Evolutionary conservation across 2,329 filamentous ascomycete genomes (phyloP).

Genomic region (Dactylella cylindrospora): DNA sequence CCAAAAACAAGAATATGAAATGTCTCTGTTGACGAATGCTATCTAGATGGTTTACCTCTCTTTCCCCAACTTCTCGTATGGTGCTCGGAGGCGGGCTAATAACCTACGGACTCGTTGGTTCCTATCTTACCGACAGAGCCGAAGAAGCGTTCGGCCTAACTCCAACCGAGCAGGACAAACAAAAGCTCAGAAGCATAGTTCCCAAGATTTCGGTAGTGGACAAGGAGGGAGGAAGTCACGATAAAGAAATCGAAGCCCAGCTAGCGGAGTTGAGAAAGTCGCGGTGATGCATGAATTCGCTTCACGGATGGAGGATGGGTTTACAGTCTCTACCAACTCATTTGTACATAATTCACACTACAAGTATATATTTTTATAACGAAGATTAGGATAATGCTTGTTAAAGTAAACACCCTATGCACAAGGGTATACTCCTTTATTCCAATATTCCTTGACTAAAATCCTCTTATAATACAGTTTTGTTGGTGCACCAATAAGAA

Average conservation of each 20-base stretch:
- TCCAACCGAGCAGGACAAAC: slow-evolving; percentile 72
- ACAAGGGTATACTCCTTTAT: slow-evolving; percentile 14
- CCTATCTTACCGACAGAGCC: slow-evolving; percentile 71
- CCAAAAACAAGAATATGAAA: not conserved
- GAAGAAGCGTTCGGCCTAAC: slow-evolving; percentile 73
- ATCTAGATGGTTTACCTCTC: slow-evolving; percentile 68
- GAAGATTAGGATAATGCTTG: not conserved
- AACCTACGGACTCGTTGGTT: slow-evolving; percentile 71
- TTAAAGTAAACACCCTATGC: not conserved
- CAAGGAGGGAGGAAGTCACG: slow-evolving; percentile 49
- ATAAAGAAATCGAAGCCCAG: slow-evolving; percentile 19
- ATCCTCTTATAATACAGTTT: slow-evolving; percentile 43
- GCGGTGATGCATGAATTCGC: not conserved
- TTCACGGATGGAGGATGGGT: not conserved
- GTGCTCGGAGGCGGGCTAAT: slow-evolving; percentile 73
- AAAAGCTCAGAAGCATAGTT: slow-evolving; percentile 62
- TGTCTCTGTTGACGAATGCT: not conserved
- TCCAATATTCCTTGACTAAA: slow-evolving; percentile 25
- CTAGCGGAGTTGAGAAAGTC: slow-evolving; percentile 16
- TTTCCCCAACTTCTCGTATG: slow-evolving; percentile 69
- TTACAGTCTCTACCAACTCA: too few species aligned
- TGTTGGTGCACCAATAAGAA: slow-evolving; percentile 21
- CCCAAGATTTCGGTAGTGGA: slow-evolving; percentile 67
- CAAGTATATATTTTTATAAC: slow-evolving; percentile 7
- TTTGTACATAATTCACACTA: too few species aligned